Percentiles rank a stretch among this genome's conserved stretches.
phyloP scores from a whole-genome alignment of 148 eudicot genomes.

The Salicornia ramosissima region DNA sequence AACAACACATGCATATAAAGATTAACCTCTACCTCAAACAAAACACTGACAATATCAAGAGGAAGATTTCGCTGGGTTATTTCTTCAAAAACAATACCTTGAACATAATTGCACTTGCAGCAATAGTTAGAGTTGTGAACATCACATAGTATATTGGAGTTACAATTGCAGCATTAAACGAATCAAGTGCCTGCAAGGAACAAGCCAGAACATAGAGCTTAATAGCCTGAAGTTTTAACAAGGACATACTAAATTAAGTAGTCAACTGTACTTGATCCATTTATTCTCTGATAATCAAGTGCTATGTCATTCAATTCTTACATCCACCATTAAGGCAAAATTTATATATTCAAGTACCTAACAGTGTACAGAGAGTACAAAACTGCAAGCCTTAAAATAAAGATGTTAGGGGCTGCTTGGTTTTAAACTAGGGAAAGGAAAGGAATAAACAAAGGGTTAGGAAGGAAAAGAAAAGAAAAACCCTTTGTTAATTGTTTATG shows the following conservation, averaged over 20 bases:
- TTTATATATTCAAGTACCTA: too few species aligned
- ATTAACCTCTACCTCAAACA: not conserved
- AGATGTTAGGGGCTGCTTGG: too few species aligned
- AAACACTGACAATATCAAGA: not conserved
- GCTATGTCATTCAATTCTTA: not conserved
- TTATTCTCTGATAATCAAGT: not conserved
- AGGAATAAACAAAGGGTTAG: too few species aligned
- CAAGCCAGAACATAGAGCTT: not conserved
- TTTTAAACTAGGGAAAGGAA: too few species aligned
- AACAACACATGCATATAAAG: not conserved
- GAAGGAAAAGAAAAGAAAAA: too few species aligned
- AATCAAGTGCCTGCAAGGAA: conserved; percentile 63
- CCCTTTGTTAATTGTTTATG: too few species aligned
- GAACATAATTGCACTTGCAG: conserved; percentile 83
- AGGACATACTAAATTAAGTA: too few species aligned
- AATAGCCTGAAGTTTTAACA: not conserved
- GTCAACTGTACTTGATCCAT: not conserved
- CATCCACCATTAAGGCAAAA: not conserved
- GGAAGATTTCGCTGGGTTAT: not conserved
- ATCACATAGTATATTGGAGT: conserved; percentile 93
- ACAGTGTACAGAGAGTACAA: too few species aligned
- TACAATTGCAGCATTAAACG: conserved; percentile 75
- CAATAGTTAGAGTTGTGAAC: conserved; percentile 87
- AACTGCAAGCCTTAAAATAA: too few species aligned
- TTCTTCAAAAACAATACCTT: conserved; percentile 41